Conservation (phyloP, 106 monocot genomes). For the Dioscorea dumetorum region DNA sequence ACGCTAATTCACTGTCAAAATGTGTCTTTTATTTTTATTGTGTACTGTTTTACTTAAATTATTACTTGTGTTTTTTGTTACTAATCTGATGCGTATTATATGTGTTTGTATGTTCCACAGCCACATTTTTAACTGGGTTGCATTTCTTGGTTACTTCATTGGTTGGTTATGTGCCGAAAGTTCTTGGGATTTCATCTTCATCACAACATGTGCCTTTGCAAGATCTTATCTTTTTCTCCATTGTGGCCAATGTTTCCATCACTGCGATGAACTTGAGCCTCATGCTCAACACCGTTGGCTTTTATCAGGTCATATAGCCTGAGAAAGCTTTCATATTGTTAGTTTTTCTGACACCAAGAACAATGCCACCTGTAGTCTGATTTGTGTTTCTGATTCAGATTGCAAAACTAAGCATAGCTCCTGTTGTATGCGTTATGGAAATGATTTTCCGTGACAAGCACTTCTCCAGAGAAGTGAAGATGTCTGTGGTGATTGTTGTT, state of each 20-base stretch:
- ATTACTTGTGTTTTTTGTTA: too few species aligned
- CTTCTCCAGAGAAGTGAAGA: slow-evolving; percentile 74
- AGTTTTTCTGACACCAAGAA: not conserved
- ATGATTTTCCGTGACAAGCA: slow-evolving; percentile 69
- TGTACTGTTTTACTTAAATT: too few species aligned
- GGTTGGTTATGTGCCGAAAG: slow-evolving; percentile 61
- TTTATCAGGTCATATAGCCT: slow-evolving; percentile 61
- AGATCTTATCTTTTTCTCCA: slow-evolving; percentile 93
- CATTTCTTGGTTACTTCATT: slow-evolving; percentile 81
- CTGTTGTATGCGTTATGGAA: slow-evolving; percentile 91
- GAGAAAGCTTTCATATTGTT: not conserved
- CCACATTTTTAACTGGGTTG: slow-evolving; percentile 83
- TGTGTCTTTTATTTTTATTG: too few species aligned
- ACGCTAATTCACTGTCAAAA: too few species aligned
- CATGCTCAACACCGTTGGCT: slow-evolving; percentile 95
- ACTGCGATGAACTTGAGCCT: slow-evolving; percentile 92
- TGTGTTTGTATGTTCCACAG: slow-evolving; percentile 23
- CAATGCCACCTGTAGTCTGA: not conserved
- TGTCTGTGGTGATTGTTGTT: slow-evolving; percentile 68
- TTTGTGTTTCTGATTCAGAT: slow-evolving; percentile 30
- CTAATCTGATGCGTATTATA: not conserved
- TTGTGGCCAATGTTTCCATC: slow-evolving; percentile 86
- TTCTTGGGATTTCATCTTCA: slow-evolving; percentile 52
- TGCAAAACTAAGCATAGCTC: slow-evolving; percentile 93
- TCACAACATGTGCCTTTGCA: slow-evolving; percentile 85